Base-by-base conservation (phyloP, 208 protist species). In the Vickermania ingenoplastis region DNA sequence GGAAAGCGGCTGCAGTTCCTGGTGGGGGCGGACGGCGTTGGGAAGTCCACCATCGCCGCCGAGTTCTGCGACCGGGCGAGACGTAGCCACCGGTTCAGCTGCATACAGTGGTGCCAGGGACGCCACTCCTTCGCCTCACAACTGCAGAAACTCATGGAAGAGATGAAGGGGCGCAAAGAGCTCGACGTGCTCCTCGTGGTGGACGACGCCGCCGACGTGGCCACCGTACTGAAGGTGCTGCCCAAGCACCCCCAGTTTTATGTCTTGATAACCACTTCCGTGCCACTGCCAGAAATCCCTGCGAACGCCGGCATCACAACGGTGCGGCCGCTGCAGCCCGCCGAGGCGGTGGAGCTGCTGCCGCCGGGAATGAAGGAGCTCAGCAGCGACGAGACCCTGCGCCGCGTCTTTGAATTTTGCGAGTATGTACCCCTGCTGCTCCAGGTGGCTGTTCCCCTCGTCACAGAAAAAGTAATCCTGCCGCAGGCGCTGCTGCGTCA, bases 31-130 rank as follows among this genome's bases (percentile, higher is more conserved):
- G 85, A 95, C 31, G 88, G 88, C 41, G 76, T 95, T 48, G 88
- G 88, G 25, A 95, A 95, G 65, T 92, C 88, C 0, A 81, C 85
- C 0, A 36, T 95, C n/a, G 85, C 83, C 1, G 85, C 81, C 0
- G 84, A 90, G 64, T 92, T 95, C 48, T 90, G 83, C 55, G 81
- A 91, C 26, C 64, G 77, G 0, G 84, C 73, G 26, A 63, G 74
- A 13, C 79, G 79, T 24, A 89, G 82, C 55, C 67, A 72, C 23
- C 79, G 84, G 5, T 95, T 95, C 57, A 81, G 82, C 2, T 95
- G 88, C 69, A 88, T 95, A 59, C 84, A 86, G 61, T 95, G 88
- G 85, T 86, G 91, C 57, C 79, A 84, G 61, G 75, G 66, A 3
- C 66, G 72, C 31, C 63, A 65, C 61, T 59, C 11, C 50, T 74